Percentiles rank a stretch among this genome's conserved stretches.
These are phyloP conservation scores for Colletotrichum sp. DNA, from an alignment of 2,329 filamentous ascomycete species.

Conservation along the genomic window DNA sequence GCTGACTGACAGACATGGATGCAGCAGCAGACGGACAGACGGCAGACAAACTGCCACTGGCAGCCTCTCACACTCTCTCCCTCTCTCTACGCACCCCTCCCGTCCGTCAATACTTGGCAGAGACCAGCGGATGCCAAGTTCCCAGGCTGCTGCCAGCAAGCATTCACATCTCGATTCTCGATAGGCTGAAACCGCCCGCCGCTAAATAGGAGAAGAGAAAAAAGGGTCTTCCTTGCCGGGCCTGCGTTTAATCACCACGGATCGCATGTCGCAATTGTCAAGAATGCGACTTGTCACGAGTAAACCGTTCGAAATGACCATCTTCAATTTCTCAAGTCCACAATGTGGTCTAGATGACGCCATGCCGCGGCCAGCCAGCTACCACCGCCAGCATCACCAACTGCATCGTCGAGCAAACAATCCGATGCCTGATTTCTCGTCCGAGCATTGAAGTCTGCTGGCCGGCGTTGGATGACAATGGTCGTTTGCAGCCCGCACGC, in stretches of 20 bases:
- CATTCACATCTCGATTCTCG: conserved; percentile 3
- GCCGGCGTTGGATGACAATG: not conserved
- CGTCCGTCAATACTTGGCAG: not conserved
- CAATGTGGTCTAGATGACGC: not conserved
- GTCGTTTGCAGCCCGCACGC: not conserved
- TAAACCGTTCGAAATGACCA: not conserved
- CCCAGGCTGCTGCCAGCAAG: not conserved
- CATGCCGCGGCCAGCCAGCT: not conserved
- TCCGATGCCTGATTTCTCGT: not conserved
- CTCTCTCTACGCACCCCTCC: not conserved
- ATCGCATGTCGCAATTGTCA: not conserved
- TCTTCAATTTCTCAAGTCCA: not conserved
- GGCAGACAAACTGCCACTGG: not conserved
- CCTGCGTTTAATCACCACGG: conserved; percentile 11
- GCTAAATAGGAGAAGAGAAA: not conserved
- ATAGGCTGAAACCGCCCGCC: conserved; percentile 9
- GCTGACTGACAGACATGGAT: not conserved
- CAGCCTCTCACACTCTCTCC: not conserved
- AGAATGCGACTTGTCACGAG: not conserved
- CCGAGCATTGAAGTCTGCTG: not conserved
- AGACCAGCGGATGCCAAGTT: not conserved
- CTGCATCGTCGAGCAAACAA: not conserved
- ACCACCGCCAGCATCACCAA: not conserved
- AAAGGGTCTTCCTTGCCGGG: not conserved
- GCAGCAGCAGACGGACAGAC: not conserved